phyloP scores from a whole-genome alignment of 805 yeast genomes.

The Ogataea saltuana region DNA sequence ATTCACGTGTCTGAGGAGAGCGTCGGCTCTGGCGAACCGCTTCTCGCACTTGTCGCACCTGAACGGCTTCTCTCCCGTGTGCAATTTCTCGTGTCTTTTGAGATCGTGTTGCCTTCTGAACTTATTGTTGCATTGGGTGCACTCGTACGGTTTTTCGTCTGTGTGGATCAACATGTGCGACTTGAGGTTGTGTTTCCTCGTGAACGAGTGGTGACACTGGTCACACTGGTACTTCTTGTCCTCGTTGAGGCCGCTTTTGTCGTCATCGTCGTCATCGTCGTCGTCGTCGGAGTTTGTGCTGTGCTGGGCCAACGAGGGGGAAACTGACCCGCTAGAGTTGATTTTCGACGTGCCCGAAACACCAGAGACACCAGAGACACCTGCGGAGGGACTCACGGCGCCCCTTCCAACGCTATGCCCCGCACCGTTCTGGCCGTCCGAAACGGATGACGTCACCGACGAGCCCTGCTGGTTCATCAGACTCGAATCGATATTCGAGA shows the following conservation, averaged over 20 bases:
- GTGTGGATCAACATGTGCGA: conserved; percentile 72
- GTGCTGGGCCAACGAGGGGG: conserved; percentile 14
- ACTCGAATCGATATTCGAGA: conserved; percentile 22
- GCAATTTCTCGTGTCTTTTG: conserved; percentile 72
- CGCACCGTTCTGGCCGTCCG: conserved; percentile 9
- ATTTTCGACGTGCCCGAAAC: conserved; percentile 1
- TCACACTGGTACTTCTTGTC: conserved; percentile 51
- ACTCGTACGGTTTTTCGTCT: conserved; percentile 60
- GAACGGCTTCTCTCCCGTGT: conserved; percentile 74
- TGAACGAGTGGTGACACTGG: conserved; percentile 62
- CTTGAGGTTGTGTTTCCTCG: conserved; percentile 73
- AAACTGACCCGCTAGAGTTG: not conserved
- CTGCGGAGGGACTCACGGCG: conserved; percentile 3
- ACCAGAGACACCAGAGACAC: conserved; percentile 1
- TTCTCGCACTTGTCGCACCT: conserved; percentile 61
- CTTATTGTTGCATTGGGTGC: conserved; percentile 58
- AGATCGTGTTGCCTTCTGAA: conserved; percentile 77
- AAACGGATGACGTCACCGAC: not conserved
- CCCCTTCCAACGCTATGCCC: conserved; percentile 5
- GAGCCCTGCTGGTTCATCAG: conserved; percentile 21
- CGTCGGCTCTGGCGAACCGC: conserved; percentile 73
- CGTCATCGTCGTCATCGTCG: conserved; percentile 17
- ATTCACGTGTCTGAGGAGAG: conserved; percentile 67
- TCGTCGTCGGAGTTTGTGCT: conserved; percentile 14
- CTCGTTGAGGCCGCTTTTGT: conserved; percentile 18